These are phyloP conservation scores for Curvularia sp. DNA, from an alignment of 2,329 filamentous ascomycete genomes.

Conservation along the genomic window DNA sequence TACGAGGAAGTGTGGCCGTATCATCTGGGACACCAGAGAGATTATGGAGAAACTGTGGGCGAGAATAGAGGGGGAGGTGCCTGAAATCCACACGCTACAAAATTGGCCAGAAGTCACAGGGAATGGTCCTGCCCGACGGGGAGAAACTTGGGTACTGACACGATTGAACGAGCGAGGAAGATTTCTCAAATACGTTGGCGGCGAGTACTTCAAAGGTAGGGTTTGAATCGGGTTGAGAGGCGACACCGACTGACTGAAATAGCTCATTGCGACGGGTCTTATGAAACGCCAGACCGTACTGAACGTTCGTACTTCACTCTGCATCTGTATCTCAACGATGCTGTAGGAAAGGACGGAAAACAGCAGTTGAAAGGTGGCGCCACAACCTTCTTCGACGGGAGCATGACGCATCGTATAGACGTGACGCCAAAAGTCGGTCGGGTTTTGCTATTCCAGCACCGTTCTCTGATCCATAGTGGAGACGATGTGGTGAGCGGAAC, in stretches of 20 bases:
- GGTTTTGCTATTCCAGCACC: conserved; percentile 64
- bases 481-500: conserved; percentile 61
- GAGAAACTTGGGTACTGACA: conserved; percentile 53
- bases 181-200: conserved; percentile 74
- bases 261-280: conserved; percentile 73
- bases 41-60: conserved; percentile 69
- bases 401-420: conserved; percentile 47
- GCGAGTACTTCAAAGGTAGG: conserved; percentile 72
- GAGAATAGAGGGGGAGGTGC: conserved; percentile 58
- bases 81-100: conserved; percentile 57
- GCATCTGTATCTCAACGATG: conserved; percentile 63
- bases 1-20: conserved; percentile 74
- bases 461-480: conserved; percentile 60
- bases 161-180: conserved; percentile 75
- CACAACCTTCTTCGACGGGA: conserved; percentile 58
- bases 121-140: conserved; percentile 51
- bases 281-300: conserved; percentile 62
- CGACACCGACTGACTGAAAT: conserved; percentile 21
- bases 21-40: conserved; percentile 73
- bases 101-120: conserved; percentile 53
- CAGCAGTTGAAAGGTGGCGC: conserved; percentile 59
- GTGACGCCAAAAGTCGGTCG: conserved; percentile 60
- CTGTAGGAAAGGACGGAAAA: conserved; percentile 36
- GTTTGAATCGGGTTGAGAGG: neutral
- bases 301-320: conserved; percentile 62